Percentiles rank a stretch among this genome's conserved stretches.
Conservation (phyloP, 1,284 basidiomycete species). For the Pterulicium gracile region DNA sequence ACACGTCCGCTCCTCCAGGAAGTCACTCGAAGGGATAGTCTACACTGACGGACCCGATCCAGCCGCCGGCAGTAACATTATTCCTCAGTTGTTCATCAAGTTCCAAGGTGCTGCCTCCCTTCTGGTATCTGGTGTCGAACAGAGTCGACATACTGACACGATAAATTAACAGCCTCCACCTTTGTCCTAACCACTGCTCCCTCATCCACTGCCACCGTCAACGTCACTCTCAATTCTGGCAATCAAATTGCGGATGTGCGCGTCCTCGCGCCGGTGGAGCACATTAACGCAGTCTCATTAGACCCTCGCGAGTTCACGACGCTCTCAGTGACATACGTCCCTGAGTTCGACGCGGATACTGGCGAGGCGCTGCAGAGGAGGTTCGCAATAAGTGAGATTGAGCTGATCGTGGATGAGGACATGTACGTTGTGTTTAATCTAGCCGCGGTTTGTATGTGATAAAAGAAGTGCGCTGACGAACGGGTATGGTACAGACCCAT, state of each 20-base stretch:
- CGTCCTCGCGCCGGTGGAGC: conserved; percentile 24
- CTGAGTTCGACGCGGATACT: conserved; percentile 4
- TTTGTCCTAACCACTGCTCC: conserved; percentile 32
- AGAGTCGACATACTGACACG: conserved; percentile 3
- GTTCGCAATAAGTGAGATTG: conserved; percentile 31
- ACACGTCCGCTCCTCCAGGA: conserved; percentile 14
- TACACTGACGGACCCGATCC: conserved; percentile 26
- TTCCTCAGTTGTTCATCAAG: conserved; percentile 43
- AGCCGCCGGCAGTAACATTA: conserved; percentile 23
- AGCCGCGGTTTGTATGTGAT: no score
- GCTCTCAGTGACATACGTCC: conserved; percentile 30
- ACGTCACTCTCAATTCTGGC: conserved; percentile 34
- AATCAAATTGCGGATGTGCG: conserved; percentile 18
- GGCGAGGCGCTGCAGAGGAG: conserved; percentile 16
- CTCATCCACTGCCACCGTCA: conserved; percentile 37
- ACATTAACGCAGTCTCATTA: conserved; percentile 26
- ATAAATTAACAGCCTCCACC: conserved; percentile 31
- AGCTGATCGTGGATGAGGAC: conserved; percentile 25
- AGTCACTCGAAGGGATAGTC: conserved; percentile 18
- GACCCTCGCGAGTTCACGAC: conserved; percentile 26
- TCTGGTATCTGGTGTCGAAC: conserved; percentile 2
- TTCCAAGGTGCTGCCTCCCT: conserved; percentile 43
- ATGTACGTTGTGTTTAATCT: no score
- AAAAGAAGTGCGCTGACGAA: no score
- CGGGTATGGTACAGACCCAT: no score